phyloP scores from a whole-genome alignment of 75 land plant species.

The Picea sitchensis region DNA sequence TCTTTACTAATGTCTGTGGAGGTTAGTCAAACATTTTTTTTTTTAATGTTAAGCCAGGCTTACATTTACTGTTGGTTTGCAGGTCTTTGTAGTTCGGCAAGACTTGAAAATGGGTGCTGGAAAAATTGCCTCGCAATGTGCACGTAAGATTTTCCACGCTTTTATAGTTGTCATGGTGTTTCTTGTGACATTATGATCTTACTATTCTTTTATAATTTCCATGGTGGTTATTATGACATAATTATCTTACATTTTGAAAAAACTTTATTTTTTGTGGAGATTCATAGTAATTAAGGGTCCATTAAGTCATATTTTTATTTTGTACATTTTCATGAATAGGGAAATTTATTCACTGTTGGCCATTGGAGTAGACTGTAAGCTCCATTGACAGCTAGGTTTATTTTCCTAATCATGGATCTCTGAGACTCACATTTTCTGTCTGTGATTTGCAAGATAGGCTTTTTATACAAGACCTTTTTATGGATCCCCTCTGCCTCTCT shows the following conservation, averaged over 20 bases:
- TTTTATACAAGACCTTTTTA: not conserved
- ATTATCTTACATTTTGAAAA: not conserved
- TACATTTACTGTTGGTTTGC: slow-evolving; percentile 12
- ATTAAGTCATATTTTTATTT: not conserved
- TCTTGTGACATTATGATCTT: not conserved
- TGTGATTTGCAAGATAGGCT: not conserved
- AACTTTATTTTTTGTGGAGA: not conserved
- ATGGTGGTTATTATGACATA: not conserved
- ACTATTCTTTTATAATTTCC: not conserved
- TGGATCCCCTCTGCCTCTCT: not conserved
- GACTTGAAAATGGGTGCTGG: slow-evolving; percentile 95
- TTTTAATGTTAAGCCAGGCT: not conserved
- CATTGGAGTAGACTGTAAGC: not conserved
- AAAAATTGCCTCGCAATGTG: slow-evolving; percentile 99
- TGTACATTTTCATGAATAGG: not conserved
- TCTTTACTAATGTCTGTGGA: not conserved
- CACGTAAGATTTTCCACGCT: slow-evolving; percentile 58
- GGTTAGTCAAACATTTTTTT: not conserved
- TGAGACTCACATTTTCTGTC: not conserved
- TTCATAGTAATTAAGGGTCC: not conserved
- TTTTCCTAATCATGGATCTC: not conserved
- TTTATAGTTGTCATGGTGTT: not conserved
- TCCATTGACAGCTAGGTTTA: not conserved
- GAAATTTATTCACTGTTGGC: not conserved
- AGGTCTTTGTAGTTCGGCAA: slow-evolving; percentile 95